Evolutionary conservation across 257 asterid genomes (phyloP).

Genomic region (Misopates orontium): DNA sequence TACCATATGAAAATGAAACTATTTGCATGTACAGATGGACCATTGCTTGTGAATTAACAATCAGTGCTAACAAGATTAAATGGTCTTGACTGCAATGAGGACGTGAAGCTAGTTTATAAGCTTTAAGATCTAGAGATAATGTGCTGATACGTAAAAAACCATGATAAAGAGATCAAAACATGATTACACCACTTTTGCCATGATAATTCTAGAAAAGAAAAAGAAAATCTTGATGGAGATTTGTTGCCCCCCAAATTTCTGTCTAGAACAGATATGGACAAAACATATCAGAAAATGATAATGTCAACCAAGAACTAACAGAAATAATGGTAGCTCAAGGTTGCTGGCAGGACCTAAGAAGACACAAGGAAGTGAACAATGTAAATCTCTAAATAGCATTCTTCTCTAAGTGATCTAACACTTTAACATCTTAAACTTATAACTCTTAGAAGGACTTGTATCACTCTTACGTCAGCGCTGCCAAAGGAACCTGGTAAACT

Average conservation of each 20-base stretch:
- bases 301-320: constrained; percentile 12
- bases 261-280: neutral
- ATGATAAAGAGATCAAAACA: neutral
- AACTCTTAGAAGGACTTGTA: constrained; percentile 2
- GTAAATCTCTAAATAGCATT: neutral
- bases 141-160: neutral
- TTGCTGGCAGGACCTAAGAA: neutral
- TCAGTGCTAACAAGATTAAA: neutral
- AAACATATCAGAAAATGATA: constrained; percentile 2
- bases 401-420: neutral
- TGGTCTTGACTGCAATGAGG: neutral
- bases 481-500: neutral
- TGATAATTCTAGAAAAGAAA: neutral
- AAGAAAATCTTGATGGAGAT: neutral
- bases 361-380: neutral
- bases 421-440: neutral
- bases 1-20: too few relatives aligned
- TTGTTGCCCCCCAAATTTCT: too few relatives aligned
- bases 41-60: too few relatives aligned
- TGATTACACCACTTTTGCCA: neutral
- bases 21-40: too few relatives aligned
- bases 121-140: neutral
- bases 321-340: neutral
- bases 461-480: neutral
- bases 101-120: neutral